phyloP scores from a whole-genome alignment of 176 grass and related monocot genomes.

The Triticum urartu region DNA sequence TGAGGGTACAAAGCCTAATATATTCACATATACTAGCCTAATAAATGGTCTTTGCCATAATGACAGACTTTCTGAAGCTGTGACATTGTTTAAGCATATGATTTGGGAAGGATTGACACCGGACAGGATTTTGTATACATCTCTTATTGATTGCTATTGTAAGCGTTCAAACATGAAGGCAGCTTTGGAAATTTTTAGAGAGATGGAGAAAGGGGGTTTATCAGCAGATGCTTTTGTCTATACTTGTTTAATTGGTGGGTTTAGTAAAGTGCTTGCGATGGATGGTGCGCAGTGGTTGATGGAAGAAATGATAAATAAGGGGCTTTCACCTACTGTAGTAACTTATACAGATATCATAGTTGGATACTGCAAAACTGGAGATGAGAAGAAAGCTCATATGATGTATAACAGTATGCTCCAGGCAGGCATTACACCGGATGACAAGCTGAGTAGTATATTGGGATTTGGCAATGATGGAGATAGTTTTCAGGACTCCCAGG shows the following conservation, averaged over 20 bases:
- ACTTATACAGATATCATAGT: slow-evolving; percentile 61
- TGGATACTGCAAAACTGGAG: slow-evolving; percentile 54
- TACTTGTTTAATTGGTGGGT: slow-evolving; percentile 67
- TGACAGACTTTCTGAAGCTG: slow-evolving; percentile 43
- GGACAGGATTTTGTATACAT: slow-evolving; percentile 55
- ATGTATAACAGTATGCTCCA: slow-evolving; percentile 49
- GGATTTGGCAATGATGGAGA: slow-evolving; percentile 10
- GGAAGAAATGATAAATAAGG: slow-evolving; percentile 55
- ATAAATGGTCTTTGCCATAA: slow-evolving; percentile 55
- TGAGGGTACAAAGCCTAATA: slow-evolving; percentile 46
- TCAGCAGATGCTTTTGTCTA: slow-evolving; percentile 62
- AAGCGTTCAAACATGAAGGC: slow-evolving; percentile 55
- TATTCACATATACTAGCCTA: slow-evolving; percentile 58
- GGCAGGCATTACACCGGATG: slow-evolving; percentile 53
- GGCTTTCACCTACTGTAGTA: slow-evolving; percentile 50
- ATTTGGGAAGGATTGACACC: slow-evolving; percentile 22
- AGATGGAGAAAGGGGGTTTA: slow-evolving; percentile 47
- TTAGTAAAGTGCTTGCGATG: slow-evolving; percentile 58
- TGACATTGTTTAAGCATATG: slow-evolving; percentile 50
- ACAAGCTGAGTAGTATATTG: slow-evolving; percentile 41
- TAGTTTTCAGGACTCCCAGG: not conserved
- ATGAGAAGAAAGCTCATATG: slow-evolving; percentile 13
- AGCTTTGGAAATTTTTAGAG: slow-evolving; percentile 41
- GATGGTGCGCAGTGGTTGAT: slow-evolving; percentile 44
- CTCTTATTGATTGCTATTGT: slow-evolving; percentile 61